Base-by-base conservation (phyloP, 1,284 basidiomycete species). In the Pulveroboletus ridleyi region DNA sequence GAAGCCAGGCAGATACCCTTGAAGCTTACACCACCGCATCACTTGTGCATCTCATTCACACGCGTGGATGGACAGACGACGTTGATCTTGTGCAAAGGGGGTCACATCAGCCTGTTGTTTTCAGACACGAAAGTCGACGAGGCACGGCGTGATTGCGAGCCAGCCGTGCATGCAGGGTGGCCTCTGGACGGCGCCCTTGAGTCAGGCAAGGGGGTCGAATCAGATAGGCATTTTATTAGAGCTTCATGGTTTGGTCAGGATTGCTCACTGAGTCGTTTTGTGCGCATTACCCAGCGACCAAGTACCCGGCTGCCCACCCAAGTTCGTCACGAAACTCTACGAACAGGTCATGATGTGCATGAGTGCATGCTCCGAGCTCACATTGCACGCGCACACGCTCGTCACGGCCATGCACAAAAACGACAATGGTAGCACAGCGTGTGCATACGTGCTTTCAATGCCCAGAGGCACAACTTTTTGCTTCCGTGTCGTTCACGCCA, bases 401-500 rank as follows among this genome's bases (percentile, higher is more conserved):
- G 90, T 90, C 33, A 86, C 80, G 3, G 68, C 78, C 18, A 80
- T 92, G n/a, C n/a, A n/a, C 61, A 47, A 58, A 10, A 56, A 44
- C 46, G 46, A 22, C 35, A 9, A 39, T n/a, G n/a, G n/a, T n/a
- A n/a, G 66, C n/a, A 25, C 35, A 8, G 22, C 53, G 6, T 67
- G 66, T 23, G 44, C 23, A 17, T 70, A 67, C 41, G 53, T 35
- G 14, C 55, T 74, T 7, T 70, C 75, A 6, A 93, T 92, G 0
- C 84, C 86, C 1, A 84, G 90, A 41, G 91, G 92, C 6, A 57
- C 72, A 1, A 72, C 92, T 41, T 47, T 74, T 4, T 89, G 90
- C 67, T 76, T 82, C 17, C 85, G 86, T 64, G 81, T 95, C 49
- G 76, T 95, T 2, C 92, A 95, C 71, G 92, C 92, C 0, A 94